Conservation (phyloP, 2,329 filamentous ascomycete species). For the Pseudogymnoascus sp. region DNA sequence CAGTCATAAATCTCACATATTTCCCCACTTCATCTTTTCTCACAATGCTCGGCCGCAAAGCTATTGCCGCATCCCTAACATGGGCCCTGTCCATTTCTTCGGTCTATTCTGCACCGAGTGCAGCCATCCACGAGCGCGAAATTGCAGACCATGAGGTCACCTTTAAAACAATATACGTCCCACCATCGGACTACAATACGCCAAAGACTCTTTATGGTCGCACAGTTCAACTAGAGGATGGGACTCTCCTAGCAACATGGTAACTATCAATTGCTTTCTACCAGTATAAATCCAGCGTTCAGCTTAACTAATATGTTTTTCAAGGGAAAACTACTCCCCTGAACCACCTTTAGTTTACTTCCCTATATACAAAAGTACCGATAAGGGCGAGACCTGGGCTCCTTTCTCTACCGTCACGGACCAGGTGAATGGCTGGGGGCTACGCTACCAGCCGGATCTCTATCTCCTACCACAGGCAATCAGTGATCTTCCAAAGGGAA, state of each 20-base stretch:
- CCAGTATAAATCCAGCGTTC: background rate
- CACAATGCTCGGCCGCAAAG: background rate
- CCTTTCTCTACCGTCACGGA: constrained; percentile 53
- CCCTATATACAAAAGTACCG: constrained; percentile 41
- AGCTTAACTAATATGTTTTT: background rate
- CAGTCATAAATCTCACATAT: background rate
- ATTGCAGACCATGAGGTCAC: constrained; percentile 4
- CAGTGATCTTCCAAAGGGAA: constrained; percentile 49
- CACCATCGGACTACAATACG: constrained; percentile 10
- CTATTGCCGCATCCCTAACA: background rate
- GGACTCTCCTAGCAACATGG: constrained; percentile 40
- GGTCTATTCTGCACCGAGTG: background rate
- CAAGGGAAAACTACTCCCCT: constrained; percentile 11
- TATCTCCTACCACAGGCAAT: constrained; percentile 51
- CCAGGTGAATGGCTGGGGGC: constrained; percentile 50
- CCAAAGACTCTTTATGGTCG: constrained; percentile 18
- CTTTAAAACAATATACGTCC: constrained; percentile 9
- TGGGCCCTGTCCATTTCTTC: background rate
- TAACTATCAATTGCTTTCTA: constrained; percentile 21
- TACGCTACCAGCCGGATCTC: constrained; percentile 58
- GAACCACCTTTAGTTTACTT: constrained; percentile 27
- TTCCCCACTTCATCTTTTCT: background rate
- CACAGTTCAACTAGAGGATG: constrained; percentile 16
- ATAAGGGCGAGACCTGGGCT: constrained; percentile 48
- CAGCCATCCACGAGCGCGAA: background rate